A percentile compares a stretch with the other conserved stretches of the same genome.
phyloP scores from a whole-genome alignment of 2,329 filamentous ascomycete species.

The Penicillium glabrum region DNA sequence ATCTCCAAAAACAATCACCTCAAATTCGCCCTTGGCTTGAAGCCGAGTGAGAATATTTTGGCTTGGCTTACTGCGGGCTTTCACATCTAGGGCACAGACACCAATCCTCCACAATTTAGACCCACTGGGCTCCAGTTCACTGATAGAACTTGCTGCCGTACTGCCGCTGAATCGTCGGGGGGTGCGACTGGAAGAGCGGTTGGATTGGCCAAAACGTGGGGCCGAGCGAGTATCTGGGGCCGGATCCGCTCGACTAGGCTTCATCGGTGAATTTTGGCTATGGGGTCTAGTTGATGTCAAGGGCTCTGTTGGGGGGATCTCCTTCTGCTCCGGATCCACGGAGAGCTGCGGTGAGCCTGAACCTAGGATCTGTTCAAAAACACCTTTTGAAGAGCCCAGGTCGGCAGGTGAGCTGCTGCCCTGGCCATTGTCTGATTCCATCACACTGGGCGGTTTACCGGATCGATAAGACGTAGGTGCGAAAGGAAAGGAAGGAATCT shows the following conservation, averaged over 20 bases:
- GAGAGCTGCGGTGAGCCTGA: constrained; percentile 5
- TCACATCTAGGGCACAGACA: constrained; percentile 91
- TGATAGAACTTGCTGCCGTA: constrained; percentile 78
- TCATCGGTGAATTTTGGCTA: constrained; percentile 12
- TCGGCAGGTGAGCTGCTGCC: constrained; percentile 34
- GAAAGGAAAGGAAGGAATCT: background rate
- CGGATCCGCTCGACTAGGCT: constrained; percentile 20
- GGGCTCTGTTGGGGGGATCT: constrained; percentile 4
- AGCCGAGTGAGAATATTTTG: constrained; percentile 92
- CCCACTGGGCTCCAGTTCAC: constrained; percentile 53
- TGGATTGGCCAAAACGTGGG: constrained; percentile 28
- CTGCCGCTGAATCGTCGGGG: constrained; percentile 79
- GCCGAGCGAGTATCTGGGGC: constrained; percentile 38
- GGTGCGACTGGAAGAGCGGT: constrained; percentile 63
- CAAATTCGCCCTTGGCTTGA: constrained; percentile 87
- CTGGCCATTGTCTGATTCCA: constrained; percentile 23
- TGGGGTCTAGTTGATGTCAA: constrained; percentile 11
- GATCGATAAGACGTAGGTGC: background rate
- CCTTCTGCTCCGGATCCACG: constrained; percentile 14
- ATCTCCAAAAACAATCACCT: constrained; percentile 96
- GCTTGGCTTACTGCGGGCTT: constrained; percentile 94
- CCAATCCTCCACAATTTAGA: constrained; percentile 68
- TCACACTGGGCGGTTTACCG: constrained; percentile 8
- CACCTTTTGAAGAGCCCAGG: constrained; percentile 34
- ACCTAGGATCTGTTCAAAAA: constrained; percentile 18